Evolutionary conservation across 1,284 basidiomycete species (phyloP).

Genomic region (Pseudozyma hubeiensis): DNA sequence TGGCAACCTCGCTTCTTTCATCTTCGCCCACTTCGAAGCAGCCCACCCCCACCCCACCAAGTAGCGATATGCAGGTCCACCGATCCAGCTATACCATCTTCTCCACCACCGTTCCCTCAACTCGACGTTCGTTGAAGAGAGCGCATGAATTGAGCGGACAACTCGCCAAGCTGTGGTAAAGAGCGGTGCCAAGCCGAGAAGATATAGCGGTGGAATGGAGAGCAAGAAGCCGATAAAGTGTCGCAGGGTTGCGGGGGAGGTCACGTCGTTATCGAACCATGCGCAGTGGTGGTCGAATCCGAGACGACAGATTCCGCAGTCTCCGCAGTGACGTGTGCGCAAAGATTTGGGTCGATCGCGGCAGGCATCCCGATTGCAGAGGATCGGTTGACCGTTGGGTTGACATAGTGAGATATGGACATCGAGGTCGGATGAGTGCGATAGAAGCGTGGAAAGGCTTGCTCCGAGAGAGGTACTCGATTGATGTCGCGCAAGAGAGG

Average conservation of each 20-base stretch:
- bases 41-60: constrained; percentile 21
- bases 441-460: neutral
- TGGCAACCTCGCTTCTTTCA: neutral
- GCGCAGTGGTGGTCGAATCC: constrained; percentile 56
- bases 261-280: constrained; percentile 52
- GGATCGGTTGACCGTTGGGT: constrained; percentile 21
- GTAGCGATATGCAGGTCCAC: constrained; percentile 35
- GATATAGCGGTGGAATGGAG: constrained; percentile 26
- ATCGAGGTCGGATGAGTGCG: neutral
- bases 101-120: constrained; percentile 18
- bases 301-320: constrained; percentile 37
- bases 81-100: constrained; percentile 39
- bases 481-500: neutral
- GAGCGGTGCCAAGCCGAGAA: constrained; percentile 21
- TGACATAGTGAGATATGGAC: constrained; percentile 15
- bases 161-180: constrained; percentile 17
- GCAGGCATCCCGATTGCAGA: constrained; percentile 36
- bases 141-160: neutral
- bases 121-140: constrained; percentile 4
- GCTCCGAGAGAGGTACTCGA: neutral
- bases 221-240: constrained; percentile 27
- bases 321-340: constrained; percentile 44
- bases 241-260: constrained; percentile 19
- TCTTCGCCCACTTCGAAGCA: neutral
- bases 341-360: constrained; percentile 22